Evolutionary conservation across 805 yeast species (phyloP), one percentile per base, ranked within the genome.

Genomic region (Ogataea saltuana): DNA sequence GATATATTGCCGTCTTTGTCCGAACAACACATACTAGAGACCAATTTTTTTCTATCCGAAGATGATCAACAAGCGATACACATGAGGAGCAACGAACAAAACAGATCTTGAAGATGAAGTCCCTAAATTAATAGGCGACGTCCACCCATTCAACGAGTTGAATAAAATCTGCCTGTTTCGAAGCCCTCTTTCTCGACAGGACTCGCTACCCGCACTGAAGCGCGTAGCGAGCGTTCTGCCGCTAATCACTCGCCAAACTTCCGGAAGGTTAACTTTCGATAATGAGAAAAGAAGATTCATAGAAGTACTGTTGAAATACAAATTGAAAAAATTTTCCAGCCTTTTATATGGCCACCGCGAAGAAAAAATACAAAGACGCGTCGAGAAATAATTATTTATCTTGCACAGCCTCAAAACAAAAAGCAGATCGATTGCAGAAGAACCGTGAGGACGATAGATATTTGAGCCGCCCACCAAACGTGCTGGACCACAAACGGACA

Each of bases 381-480:
- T 13, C 37, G 33, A 21, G 19, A 20, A 20, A 4, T 11, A n/a
- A n/a, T n/a, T n/a, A n/a, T n/a, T 13, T 22, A 33, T 20, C 8
- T 20, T 22, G 9, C 18, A 17, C n/a, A n/a, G n/a, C n/a, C 25
- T 35, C 26, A 42, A 5, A 39, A 19, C 17, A 57, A 17, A 12
- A 45, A 40, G 34, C 47, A 30, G 4, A 67, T 34, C 0, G 79
- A 70, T 23, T 64, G 61, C 5, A 73, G 44, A 4, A 76, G 44
- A 0, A 70, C 52, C 0, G 78, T 65, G 9, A 80, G 39, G 1
- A 75, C 44, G 3, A 73, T 60, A 6, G 75, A 54, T 1, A 82
- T 74, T 56, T 86, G 82, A 2, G 95, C 75, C 6, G 76, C 86
- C 99, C 99, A 93, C 99, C 99, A 93, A 41, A 85, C 79, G 61